phyloP scores from a whole-genome alignment of 345 rosid species.

The Brassica rapa region DNA sequence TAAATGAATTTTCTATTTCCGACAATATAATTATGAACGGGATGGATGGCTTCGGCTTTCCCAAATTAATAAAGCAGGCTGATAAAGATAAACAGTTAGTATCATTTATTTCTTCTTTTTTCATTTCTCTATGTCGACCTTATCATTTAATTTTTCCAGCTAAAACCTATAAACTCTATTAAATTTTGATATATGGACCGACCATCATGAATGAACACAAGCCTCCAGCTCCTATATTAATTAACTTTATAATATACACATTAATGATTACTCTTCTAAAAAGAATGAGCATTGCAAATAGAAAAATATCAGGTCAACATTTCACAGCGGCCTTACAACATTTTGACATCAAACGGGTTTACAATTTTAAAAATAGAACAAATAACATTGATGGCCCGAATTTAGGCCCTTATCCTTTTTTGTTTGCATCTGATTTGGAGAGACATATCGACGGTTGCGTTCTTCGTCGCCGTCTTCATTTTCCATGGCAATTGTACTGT shows the following conservation, averaged over 20 bases:
- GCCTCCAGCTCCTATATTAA: conserved; percentile 23
- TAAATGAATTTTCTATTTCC: neutral
- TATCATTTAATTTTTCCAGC: conserved; percentile 35
- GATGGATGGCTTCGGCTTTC: conserved; percentile 28
- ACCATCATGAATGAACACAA: conserved; percentile 17
- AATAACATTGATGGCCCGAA: neutral
- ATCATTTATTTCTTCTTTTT: neutral
- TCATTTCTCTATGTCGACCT: neutral
- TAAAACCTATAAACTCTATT: conserved; percentile 6
- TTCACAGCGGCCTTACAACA: neutral
- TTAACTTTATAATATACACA: conserved; percentile 3
- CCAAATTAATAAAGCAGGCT: conserved; percentile 5
- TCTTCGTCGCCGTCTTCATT: neutral
- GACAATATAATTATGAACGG: conserved; percentile 29
- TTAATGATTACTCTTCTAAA: neutral
- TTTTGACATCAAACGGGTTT: neutral
- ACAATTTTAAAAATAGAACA: neutral
- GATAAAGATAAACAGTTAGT: neutral
- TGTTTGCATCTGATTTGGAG: neutral
- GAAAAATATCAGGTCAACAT: neutral
- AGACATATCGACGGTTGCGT: neutral
- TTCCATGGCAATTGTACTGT: neutral
- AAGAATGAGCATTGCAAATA: neutral
- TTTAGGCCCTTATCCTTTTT: neutral
- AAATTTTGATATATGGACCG: conserved; percentile 20